A percentile compares a stretch with the other conserved stretches of the same genome.
phyloP scores from a whole-genome alignment of 371 early-diverging fungal species.

The Chytridium lagenaria region DNA sequence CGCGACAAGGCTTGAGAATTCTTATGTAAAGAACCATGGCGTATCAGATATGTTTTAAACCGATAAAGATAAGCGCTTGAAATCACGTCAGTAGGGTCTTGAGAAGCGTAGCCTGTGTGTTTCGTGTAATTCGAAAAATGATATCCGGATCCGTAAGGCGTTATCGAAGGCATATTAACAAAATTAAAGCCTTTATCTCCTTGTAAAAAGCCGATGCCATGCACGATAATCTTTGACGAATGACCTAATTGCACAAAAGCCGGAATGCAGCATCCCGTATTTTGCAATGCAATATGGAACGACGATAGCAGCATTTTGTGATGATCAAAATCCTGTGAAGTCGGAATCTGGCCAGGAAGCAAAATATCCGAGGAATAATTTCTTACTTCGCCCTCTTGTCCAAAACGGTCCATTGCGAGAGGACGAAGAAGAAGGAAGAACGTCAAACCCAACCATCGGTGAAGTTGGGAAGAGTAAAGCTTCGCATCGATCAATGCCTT shows the following conservation, averaged over 20 bases:
- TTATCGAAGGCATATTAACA: neutral
- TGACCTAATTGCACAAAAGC: conserved; percentile 79
- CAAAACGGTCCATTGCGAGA: neutral
- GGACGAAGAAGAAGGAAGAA: neutral
- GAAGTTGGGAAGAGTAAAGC: neutral
- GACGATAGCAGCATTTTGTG: conserved; percentile 70
- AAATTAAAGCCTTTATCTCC: neutral
- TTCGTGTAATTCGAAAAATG: neutral
- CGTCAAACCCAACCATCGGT: conserved; percentile 1
- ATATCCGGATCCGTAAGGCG: neutral
- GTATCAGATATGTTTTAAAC: neutral
- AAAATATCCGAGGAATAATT: neutral
- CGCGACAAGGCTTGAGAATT: neutral
- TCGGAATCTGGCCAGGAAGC: neutral
- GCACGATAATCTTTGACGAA: conserved; percentile 63
- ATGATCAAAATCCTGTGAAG: neutral
- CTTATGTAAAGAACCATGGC: neutral
- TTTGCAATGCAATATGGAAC: conserved; percentile 75
- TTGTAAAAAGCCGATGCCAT: conserved; percentile 45
- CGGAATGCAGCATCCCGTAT: conserved; percentile 74
- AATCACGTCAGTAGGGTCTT: too few relatives aligned
- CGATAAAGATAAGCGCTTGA: too few relatives aligned
- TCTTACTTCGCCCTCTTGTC: neutral
- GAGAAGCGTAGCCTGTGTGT: too few relatives aligned
- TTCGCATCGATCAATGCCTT: neutral